Base-by-base conservation (phyloP, 768 basidiomycete genomes). In the Kwoniella sp. region DNA sequence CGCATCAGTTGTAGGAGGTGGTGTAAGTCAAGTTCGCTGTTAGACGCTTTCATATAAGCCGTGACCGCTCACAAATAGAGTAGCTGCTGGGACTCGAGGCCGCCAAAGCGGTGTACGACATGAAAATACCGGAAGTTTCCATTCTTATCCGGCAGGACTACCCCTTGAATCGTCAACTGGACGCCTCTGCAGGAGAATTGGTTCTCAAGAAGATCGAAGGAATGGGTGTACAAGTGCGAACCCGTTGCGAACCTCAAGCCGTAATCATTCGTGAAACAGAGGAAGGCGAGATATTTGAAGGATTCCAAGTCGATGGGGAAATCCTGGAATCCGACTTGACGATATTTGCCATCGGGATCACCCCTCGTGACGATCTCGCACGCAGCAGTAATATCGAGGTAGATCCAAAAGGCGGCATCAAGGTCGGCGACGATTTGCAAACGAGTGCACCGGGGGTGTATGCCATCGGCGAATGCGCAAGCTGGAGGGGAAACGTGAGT, bases 381-480 rank as follows among this genome's bases (percentile, higher is more conserved):
- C 76, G 80, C 25, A 71, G 72, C 1, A 80, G 84, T 1, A 87
- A 87, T 2, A 84, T 90, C 64, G 69, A 81, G 53, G 84, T 84
- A 56, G 74, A 82, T 48, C 54, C 78, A 0, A 81, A 82, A 21
- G 86, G 86, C 6, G 89, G 89, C 0, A 82, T 90, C 65, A 71
- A 83, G 3, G 86, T 89, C 8, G 82, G 84, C 29, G 86, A 88
- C 60, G 78, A 81, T 55, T 78, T 90, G 51, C 76, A 81, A 70
- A 89, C 88, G 0, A 86, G 83, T 10, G 84, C 82, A 0, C 71
- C 83, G 44, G 85, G 86, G 55, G 84, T 89, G 6, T 90, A 85
- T 67, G 88, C 89, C 6, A 87, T 90, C 52, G 89, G 89, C 4
- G 89, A 90, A 76, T 90, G 89, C 72, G 88, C 88, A 0, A 83